A percentile compares a stretch with the other conserved stretches of the same genome.
These are phyloP conservation scores for Diaporthe sp. DNA, from an alignment of 2,329 filamentous ascomycete genomes.

Conservation along the genomic window DNA sequence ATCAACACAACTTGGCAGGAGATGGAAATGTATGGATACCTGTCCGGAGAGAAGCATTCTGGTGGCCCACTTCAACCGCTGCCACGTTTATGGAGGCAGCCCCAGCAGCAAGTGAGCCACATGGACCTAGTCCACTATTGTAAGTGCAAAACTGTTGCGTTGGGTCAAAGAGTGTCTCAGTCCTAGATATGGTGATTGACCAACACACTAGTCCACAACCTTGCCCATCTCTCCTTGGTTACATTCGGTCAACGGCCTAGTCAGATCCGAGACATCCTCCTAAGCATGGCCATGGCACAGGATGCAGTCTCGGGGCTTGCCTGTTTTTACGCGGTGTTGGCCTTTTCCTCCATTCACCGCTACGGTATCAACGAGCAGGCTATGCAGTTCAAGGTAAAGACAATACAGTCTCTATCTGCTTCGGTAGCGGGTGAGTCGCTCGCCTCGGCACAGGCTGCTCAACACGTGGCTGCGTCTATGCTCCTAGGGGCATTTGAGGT, in stretches of 20 bases:
- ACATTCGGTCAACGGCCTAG: background rate
- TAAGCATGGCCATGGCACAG: background rate
- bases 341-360: background rate
- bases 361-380: background rate
- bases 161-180: background rate
- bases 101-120: background rate
- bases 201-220: background rate
- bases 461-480: constrained; percentile 12
- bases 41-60: background rate
- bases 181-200: background rate
- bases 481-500: background rate
- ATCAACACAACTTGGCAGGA: background rate
- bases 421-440: background rate
- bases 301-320: background rate
- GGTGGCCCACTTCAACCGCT: background rate
- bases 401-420: background rate
- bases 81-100: background rate
- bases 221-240: background rate
- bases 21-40: constrained; percentile 6
- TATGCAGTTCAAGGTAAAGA: background rate
- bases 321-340: background rate
- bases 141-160: background rate
- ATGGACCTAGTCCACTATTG: constrained; percentile 1
- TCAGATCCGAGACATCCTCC: background rate
- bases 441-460: background rate